Evolutionary conservation across 2,329 filamentous ascomycete species (phyloP).

Genomic region (Fusarium subglutinans): DNA sequence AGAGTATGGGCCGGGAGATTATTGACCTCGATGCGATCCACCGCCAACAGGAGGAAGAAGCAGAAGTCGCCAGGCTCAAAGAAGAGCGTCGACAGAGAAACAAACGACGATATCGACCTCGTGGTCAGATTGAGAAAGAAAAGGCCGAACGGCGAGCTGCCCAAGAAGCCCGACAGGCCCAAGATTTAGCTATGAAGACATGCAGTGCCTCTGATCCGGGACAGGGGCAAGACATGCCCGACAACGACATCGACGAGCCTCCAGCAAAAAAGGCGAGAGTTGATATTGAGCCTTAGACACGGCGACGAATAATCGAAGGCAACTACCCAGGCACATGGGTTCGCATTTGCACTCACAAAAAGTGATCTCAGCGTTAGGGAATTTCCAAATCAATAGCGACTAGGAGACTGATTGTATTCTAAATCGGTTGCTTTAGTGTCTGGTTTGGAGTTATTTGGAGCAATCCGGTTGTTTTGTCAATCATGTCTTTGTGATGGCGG

Average conservation of each 20-base stretch:
- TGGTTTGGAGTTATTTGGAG: background rate
- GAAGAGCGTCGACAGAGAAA: slow-evolving; percentile 36
- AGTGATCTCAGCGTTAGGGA: background rate
- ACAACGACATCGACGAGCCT: background rate
- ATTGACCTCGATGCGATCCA: slow-evolving; percentile 27
- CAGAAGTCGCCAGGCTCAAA: slow-evolving; percentile 16
- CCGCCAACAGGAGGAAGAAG: slow-evolving; percentile 24
- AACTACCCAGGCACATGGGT: background rate
- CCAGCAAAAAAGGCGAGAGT: background rate
- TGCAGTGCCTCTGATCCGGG: background rate
- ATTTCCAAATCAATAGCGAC: background rate
- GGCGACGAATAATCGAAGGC: background rate
- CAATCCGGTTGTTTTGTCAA: background rate
- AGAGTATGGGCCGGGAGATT: slow-evolving; percentile 29
- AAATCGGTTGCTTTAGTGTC: background rate
- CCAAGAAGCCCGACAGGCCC: background rate
- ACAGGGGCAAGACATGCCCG: background rate
- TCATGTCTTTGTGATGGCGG: background rate
- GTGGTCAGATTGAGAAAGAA: slow-evolving; percentile 32
- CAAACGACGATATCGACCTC: slow-evolving; percentile 37
- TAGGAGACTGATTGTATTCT: background rate
- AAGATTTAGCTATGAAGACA: background rate
- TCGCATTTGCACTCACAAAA: background rate
- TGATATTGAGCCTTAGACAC: background rate
- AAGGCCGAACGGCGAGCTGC: slow-evolving; percentile 22